phyloP scores from a whole-genome alignment of 2,329 filamentous ascomycete genomes.

The Coleophoma cylindrospora region DNA sequence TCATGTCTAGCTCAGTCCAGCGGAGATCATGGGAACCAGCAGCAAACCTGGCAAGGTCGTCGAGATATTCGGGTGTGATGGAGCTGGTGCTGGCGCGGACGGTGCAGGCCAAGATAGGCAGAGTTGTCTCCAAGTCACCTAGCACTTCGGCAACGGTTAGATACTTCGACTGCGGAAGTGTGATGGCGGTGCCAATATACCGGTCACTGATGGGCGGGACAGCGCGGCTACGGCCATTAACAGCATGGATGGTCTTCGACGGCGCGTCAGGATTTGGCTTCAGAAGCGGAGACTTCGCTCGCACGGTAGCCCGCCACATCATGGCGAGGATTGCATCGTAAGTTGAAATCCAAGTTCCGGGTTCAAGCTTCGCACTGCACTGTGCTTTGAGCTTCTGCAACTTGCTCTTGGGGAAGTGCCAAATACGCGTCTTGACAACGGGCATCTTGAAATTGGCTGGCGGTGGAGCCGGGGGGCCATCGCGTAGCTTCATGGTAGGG shows the following conservation, averaged over 20 bases:
- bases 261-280: conserved; percentile 7
- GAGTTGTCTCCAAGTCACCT: conserved; percentile 7
- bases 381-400: conserved; percentile 13
- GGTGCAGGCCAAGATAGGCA: conserved; percentile 14
- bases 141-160: conserved; percentile 7
- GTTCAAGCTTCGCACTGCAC: conserved; percentile 1
- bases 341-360: conserved; percentile 16
- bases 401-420: conserved; percentile 17
- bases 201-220: conserved; percentile 18
- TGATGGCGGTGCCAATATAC: conserved; percentile 18
- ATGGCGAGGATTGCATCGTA: conserved; percentile 22
- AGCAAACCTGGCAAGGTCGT: conserved; percentile 18
- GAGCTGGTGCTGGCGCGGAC: conserved; percentile 19
- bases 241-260: conserved; percentile 16
- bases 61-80: conserved; percentile 15
- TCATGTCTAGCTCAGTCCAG: conserved; percentile 1
- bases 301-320: conserved; percentile 19
- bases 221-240: conserved; percentile 17
- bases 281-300: conserved; percentile 15
- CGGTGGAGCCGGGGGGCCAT: conserved; percentile 10
- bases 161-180: conserved; percentile 10
- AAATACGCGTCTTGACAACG: conserved; percentile 12
- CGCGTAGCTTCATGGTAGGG: conserved; percentile 2
- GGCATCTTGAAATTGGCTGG: conserved; percentile 21
- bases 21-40: conserved; percentile 13